These are phyloP conservation scores for Penicillium sp. DNA, from an alignment of 2,329 filamentous ascomycete species.

Conservation along the genomic window DNA sequence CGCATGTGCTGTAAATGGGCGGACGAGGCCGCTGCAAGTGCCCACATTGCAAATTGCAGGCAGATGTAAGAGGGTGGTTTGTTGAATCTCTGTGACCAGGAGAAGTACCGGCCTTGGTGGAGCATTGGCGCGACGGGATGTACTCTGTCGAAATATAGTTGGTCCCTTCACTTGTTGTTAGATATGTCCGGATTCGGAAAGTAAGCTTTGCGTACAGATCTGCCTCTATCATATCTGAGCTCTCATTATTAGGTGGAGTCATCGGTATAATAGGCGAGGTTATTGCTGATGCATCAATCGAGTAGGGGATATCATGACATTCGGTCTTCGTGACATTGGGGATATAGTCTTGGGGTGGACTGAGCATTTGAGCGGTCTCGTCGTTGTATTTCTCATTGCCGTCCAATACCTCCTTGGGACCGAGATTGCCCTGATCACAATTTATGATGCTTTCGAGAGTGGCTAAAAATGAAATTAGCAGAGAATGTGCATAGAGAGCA, in stretches of 20 bases:
- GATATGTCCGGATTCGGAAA: not conserved
- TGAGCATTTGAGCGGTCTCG: not conserved
- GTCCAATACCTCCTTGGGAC: not conserved
- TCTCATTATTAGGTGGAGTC: not conserved
- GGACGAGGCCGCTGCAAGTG: slow-evolving; percentile 28
- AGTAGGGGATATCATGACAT: not conserved
- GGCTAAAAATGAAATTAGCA: not conserved
- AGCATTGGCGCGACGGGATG: slow-evolving; percentile 25
- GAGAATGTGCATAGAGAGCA: not conserved
- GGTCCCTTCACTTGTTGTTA: slow-evolving; percentile 17
- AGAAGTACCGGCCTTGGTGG: slow-evolving; percentile 23
- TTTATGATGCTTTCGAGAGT: slow-evolving; percentile 6
- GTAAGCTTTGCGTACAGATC: not conserved
- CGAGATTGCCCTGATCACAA: not conserved
- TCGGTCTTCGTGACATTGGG: not conserved
- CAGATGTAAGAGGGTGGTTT: slow-evolving; percentile 17
- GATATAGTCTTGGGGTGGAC: not conserved
- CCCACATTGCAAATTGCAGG: slow-evolving; percentile 34
- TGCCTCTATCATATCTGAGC: slow-evolving; percentile 1
- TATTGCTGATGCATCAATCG: not conserved
- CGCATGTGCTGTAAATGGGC: slow-evolving; percentile 25
- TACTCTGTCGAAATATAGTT: slow-evolving; percentile 28
- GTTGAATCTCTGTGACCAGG: slow-evolving; percentile 18
- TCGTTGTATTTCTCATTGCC: not conserved
- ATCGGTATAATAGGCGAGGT: not conserved